Percentiles rank a stretch among this genome's conserved stretches.
phyloP scores from a whole-genome alignment of 2,329 filamentous ascomycete species.

The Hypoxylon sp. region DNA sequence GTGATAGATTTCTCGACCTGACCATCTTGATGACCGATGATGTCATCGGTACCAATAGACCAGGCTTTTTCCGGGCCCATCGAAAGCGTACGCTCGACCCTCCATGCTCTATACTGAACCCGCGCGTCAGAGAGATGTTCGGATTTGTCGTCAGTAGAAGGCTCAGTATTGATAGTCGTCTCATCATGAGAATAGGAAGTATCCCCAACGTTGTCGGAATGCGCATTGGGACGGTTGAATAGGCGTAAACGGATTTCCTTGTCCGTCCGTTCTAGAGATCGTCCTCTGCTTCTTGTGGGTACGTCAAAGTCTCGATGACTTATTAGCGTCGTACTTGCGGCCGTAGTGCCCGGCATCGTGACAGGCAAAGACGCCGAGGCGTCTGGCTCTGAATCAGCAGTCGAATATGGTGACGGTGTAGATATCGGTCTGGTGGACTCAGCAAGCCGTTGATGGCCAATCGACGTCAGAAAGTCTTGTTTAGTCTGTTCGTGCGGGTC shows the following conservation, averaged over 20 bases:
- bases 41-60: slow-evolving; percentile 70
- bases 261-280: slow-evolving; percentile 58
- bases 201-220: slow-evolving; percentile 51
- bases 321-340: slow-evolving; percentile 53
- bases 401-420: slow-evolving; percentile 47
- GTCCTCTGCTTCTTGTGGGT: slow-evolving; percentile 53
- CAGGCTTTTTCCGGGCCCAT: slow-evolving; percentile 69
- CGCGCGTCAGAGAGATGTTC: slow-evolving; percentile 46
- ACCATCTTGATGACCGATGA: slow-evolving; percentile 63
- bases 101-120: slow-evolving; percentile 54
- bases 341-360: slow-evolving; percentile 51
- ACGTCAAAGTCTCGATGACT: slow-evolving; percentile 53
- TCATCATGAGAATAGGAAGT: slow-evolving; percentile 49
- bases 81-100: slow-evolving; percentile 58
- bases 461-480: slow-evolving; percentile 56
- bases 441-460: slow-evolving; percentile 50
- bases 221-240: slow-evolving; percentile 45
- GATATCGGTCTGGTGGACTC: slow-evolving; percentile 51
- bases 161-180: slow-evolving; percentile 23
- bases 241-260: slow-evolving; percentile 56
- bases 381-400: slow-evolving; percentile 29
- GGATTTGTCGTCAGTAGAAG: slow-evolving; percentile 40
- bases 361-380: slow-evolving; percentile 42
- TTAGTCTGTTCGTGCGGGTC: slow-evolving; percentile 53
- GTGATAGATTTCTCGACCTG: slow-evolving; percentile 75